Evolutionary conservation across 108 stramenopile genomes (phyloP).

Genomic region (Stephanodiscus triporus): DNA sequence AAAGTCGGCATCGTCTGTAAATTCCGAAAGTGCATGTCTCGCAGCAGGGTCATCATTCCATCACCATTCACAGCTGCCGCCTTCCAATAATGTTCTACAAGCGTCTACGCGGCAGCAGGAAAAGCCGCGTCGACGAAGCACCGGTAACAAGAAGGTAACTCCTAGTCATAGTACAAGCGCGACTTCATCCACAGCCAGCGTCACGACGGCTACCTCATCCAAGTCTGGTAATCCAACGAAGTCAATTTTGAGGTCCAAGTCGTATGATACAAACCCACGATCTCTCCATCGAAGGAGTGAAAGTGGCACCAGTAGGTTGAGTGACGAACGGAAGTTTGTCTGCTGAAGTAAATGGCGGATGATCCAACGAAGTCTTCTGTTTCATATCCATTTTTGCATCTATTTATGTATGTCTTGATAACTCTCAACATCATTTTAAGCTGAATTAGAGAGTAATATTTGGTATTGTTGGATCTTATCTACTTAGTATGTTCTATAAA

Average conservation of each 20-base stretch:
- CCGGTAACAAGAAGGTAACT: not conserved
- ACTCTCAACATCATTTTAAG: not conserved
- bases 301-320: not conserved
- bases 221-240: conserved; percentile 10
- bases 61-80: conserved; percentile 6
- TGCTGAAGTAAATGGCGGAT: conserved; percentile 1
- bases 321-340: conserved; percentile 27
- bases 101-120: not conserved
- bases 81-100: not conserved
- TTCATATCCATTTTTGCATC: not conserved
- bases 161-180: conserved; percentile 15
- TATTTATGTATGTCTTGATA: not conserved
- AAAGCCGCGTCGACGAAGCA: not conserved
- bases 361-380: not conserved
- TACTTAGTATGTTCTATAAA: not conserved
- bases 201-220: conserved; percentile 26
- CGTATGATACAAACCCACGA: conserved; percentile 2
- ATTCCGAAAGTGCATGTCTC: conserved; percentile 9
- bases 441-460: no score
- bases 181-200: conserved; percentile 31
- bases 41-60: conserved; percentile 8
- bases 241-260: not conserved
- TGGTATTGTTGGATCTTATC: no score
- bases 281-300: conserved; percentile 3
- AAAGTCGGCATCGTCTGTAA: not conserved